These are phyloP conservation scores for Catharanthus roseus DNA, from an alignment of 257 asterid genomes.

Conservation along the genomic window DNA sequence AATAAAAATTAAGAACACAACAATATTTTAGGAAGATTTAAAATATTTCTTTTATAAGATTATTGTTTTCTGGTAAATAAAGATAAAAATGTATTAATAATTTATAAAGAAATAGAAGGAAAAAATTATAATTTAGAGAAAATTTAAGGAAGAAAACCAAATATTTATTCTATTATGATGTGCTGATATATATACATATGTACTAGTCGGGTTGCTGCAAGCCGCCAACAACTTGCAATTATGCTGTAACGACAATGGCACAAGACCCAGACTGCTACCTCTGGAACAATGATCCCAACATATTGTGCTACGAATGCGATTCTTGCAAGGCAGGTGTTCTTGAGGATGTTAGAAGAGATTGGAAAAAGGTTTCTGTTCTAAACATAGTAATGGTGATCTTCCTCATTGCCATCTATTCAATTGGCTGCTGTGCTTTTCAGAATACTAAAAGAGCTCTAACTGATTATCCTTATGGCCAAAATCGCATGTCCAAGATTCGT, in stretches of 20 bases:
- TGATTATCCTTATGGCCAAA: slow-evolving; percentile 58
- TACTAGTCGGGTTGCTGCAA: slow-evolving; percentile 97
- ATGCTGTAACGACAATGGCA: slow-evolving; percentile 36
- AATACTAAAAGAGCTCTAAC: slow-evolving; percentile 62
- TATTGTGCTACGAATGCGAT: slow-evolving; percentile 80
- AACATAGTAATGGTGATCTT: slow-evolving; percentile 69
- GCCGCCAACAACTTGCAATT: slow-evolving; percentile 89
- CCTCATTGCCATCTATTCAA: slow-evolving; percentile 73
- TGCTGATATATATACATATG: too few relatives aligned
- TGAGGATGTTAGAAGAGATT: slow-evolving; percentile 68
- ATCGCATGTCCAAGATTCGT: slow-evolving; percentile 74
- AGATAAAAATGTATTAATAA: too few relatives aligned
- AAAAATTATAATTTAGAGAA: too few relatives aligned
- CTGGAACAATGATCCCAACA: slow-evolving; percentile 69
- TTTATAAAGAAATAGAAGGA: too few relatives aligned
- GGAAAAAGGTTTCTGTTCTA: slow-evolving; percentile 87
- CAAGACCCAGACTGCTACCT: slow-evolving; percentile 79
- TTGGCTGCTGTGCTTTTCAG: slow-evolving; percentile 91
- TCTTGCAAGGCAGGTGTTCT: slow-evolving; percentile 96
- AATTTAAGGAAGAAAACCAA: too few relatives aligned
- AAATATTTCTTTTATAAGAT: too few relatives aligned
- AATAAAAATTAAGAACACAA: too few relatives aligned
- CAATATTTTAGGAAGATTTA: too few relatives aligned
- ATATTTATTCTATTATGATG: too few relatives aligned
- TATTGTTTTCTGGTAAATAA: too few relatives aligned